Evolutionary conservation across 345 rosid species (phyloP), one percentile per base, ranked within the genome.

Genomic region (Kernera saxatilis): DNA sequence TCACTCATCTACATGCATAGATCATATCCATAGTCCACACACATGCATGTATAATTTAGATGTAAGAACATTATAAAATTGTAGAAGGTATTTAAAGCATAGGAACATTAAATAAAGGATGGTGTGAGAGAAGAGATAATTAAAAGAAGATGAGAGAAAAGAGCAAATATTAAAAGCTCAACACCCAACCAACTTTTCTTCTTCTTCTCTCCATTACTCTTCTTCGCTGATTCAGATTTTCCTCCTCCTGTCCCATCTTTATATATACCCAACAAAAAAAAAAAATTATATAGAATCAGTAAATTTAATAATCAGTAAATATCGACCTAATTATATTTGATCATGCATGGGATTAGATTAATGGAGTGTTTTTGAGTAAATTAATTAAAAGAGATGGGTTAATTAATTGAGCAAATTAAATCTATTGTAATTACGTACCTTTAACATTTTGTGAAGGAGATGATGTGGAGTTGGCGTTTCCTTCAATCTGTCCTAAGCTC

Each of bases 401-500:
- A 15, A n/a, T 30, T 30, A 41, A 5, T n/a, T 52, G 43, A 40
- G 18, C 3, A 61, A 70, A 46, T 25, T 29, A 52, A 43, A 18
- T 18, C 17, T 19, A n/a, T 19, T 40, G 13, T 15, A n/a, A 9
- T 39, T 36, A 6, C n/a, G 66, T 76, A 85, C 88, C 83, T 57
- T 62, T 73, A n/a, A 23, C 37, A 53, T 27, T 46, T 32, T 36
- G 59, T 46, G 83, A 6, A 68, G 66, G 43, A 23, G 87, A 39
- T 18, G 87, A 39, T 18, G 77, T 11, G 27, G 74, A 9, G 15
- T 68, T 55, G 35, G 29, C 17, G 5, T 45, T 63, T n/a, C 36
- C 71, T 62, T 74, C 76, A 6, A 79, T 56, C 67, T 74, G 88
- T 74, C 81, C 85, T 72, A 84, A 84, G 55, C 73, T 84, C 36